Percentiles rank a stretch among this genome's conserved stretches.
These are phyloP conservation scores for Glycine soja DNA, from an alignment of 306 rosid genomes.

Conservation along the genomic window DNA sequence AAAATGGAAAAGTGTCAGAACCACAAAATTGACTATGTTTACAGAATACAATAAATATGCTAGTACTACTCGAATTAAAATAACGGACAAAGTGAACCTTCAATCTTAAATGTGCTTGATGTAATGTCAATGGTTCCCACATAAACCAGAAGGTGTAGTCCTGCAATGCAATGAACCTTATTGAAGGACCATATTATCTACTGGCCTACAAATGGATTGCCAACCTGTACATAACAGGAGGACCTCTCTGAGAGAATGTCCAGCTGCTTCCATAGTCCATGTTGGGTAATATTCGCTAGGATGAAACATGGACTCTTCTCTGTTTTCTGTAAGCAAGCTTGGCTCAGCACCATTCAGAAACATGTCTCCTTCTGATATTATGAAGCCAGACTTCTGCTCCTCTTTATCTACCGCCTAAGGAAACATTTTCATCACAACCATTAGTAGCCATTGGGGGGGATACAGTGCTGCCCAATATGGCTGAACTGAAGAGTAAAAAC, in stretches of 20 bases:
- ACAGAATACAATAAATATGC: constrained; percentile 5
- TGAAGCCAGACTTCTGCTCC: constrained; percentile 54
- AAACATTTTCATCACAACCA: no score
- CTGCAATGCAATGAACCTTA: constrained; percentile 43
- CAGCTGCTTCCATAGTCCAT: constrained; percentile 71
- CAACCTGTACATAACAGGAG: constrained; percentile 72
- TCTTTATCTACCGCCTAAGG: constrained; percentile 60
- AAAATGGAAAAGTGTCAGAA: not conserved
- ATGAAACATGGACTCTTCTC: constrained; percentile 59
- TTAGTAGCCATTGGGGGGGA: no score
- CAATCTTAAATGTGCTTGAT: not conserved
- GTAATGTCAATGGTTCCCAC: not conserved
- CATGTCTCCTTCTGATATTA: constrained; percentile 62
- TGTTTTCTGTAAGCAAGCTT: constrained; percentile 39
- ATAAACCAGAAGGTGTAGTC: no score
- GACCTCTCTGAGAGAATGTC: constrained; percentile 60
- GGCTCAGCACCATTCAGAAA: constrained; percentile 72
- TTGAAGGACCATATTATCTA: constrained; percentile 35
- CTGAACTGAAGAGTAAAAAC: no score
- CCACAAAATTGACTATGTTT: constrained; percentile 5
- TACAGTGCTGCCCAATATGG: no score
- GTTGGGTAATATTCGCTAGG: constrained; percentile 69
- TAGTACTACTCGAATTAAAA: constrained; percentile 5
- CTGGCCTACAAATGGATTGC: constrained; percentile 63
- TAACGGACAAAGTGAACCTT: not conserved